phyloP scores from a whole-genome alignment of 2,329 filamentous ascomycete species.

The Pyricularia sp. region DNA sequence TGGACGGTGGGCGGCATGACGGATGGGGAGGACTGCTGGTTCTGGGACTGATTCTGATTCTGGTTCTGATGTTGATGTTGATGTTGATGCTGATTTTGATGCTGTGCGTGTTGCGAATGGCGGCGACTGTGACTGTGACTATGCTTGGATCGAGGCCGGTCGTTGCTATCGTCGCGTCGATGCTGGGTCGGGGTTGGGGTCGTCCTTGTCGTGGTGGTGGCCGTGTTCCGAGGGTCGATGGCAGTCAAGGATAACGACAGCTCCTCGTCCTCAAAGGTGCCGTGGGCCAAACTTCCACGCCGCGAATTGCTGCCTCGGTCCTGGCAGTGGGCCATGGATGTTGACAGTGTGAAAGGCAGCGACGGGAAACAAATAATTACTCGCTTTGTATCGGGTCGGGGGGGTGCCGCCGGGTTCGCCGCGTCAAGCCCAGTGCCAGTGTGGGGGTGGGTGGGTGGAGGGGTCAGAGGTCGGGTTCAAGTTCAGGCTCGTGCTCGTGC shows the following conservation, averaged over 20 bases:
- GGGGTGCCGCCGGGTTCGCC: neutral
- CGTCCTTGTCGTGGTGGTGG: neutral
- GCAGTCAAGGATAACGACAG: neutral
- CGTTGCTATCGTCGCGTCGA: neutral
- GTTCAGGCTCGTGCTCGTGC: neutral
- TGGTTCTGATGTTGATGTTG: neutral
- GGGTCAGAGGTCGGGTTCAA: neutral
- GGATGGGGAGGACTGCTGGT: neutral
- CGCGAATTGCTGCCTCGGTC: neutral
- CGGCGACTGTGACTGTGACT: neutral
- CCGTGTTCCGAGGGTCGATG: neutral
- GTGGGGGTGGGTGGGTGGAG: neutral
- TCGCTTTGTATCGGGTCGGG: neutral
- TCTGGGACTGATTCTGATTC: neutral
- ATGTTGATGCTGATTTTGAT: neutral
- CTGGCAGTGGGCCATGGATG: constrained; percentile 4
- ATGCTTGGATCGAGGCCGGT: neutral
- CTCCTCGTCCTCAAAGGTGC: constrained; percentile 3
- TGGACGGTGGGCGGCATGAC: neutral
- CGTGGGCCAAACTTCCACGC: neutral
- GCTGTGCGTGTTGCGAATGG: neutral
- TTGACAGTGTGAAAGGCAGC: constrained; percentile 1
- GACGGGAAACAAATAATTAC: neutral
- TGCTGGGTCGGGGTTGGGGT: neutral
- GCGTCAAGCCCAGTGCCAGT: constrained; percentile 1